Evolutionary conservation across 345 rosid genomes (phyloP), one percentile per base, ranked within the genome.

Genomic region (Camelina hispida): DNA sequence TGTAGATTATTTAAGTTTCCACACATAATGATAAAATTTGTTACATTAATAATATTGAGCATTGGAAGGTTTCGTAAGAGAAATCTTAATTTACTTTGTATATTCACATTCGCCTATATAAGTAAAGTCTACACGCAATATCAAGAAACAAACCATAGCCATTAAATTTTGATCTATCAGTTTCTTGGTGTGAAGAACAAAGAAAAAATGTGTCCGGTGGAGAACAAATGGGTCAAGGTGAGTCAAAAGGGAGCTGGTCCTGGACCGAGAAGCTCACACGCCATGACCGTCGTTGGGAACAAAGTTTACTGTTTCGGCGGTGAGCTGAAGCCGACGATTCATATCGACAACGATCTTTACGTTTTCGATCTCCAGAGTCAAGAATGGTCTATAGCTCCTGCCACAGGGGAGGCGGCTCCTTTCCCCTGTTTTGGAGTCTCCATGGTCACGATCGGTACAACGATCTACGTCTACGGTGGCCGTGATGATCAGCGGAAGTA

Each of bases 201-300:
- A 50, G 22, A 38, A 10, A 37, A 75, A 7, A 75, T 76, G 79
- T 34, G 74, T 76, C 69, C 69, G 13, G 55, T 60, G 2, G 69
- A 69, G 30, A 76, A 68, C 64, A 69, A 62, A 62, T 76, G 62
- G 79, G 57, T 62, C 0, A 76, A 68, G 79, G 79, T 76, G 16
- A 55, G 13, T 12, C 78, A 79, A 52, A 79, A 73, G 44, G 81
- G 78, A 73, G 48, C 10, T 0, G 71, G 78, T 13, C 78, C 78
- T 8, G 81, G 81, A 0, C 54, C 78, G 2, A 79, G 81, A 79
- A 79, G 81, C 78, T 73, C 81, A 25, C 81, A 79, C 9, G 78
- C 81, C 3, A 25, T 79, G 11, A 12, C 81, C 50, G 59, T 72
- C 7, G 81, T 73, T 12, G 81, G 75, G 1, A 62, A 62, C 78